Percentiles rank a stretch among this genome's conserved stretches.
Evolutionary conservation across 495 filamentous ascomycete genomes (phyloP).

Genomic region (Durotheca rogersii): DNA sequence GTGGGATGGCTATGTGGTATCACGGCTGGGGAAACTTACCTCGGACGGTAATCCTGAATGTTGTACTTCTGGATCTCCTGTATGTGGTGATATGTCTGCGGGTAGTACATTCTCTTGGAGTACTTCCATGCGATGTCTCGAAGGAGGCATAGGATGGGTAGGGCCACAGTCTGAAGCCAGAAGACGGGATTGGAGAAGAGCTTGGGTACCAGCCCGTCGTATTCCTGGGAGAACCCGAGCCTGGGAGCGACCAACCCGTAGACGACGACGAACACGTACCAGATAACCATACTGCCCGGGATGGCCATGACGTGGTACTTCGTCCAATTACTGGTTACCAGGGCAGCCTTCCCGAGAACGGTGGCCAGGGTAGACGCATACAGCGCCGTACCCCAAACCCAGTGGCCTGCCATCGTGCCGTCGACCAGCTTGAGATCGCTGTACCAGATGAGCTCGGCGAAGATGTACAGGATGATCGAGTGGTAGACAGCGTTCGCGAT

Average conservation of each 20-base stretch:
- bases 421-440: slow-evolving; percentile 72
- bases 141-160: slow-evolving; percentile 82
- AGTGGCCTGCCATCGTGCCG: slow-evolving; percentile 82
- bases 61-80: slow-evolving; percentile 99
- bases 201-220: slow-evolving; percentile 76
- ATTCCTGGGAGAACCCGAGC: slow-evolving; percentile 80
- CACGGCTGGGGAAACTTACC: slow-evolving; percentile 52
- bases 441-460: slow-evolving; percentile 76
- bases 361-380: slow-evolving; percentile 91
- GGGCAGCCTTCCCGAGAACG: slow-evolving; percentile 90
- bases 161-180: slow-evolving; percentile 80
- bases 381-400: slow-evolving; percentile 93
- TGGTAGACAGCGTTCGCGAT: slow-evolving; percentile 94
- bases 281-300: slow-evolving; percentile 87
- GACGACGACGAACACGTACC: slow-evolving; percentile 84
- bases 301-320: slow-evolving; percentile 97
- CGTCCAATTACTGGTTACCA: slow-evolving; percentile 97
- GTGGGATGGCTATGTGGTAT: not conserved
- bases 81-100: slow-evolving; percentile 95
- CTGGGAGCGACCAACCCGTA: slow-evolving; percentile 91
- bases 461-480: slow-evolving; percentile 85
- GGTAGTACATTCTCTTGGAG: slow-evolving; percentile 92
- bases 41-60: slow-evolving; percentile 95
- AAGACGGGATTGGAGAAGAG: slow-evolving; percentile 80
- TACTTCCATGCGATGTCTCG: slow-evolving; percentile 86